Conservation (phyloP, 441 rosid species). For the Gossypium aridum region DNA sequence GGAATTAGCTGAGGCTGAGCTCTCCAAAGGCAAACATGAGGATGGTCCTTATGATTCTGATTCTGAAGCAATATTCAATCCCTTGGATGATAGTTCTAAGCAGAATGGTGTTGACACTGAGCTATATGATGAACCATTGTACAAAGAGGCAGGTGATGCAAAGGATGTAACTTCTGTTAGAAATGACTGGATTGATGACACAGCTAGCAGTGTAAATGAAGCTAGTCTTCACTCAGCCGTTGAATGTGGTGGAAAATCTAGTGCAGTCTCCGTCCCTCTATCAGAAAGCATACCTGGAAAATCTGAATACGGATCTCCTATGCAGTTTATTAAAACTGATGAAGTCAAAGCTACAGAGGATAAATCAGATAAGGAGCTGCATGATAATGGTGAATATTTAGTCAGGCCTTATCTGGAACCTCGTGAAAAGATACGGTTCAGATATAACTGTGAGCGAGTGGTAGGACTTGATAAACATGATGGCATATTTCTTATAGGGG, state of each 20-base stretch:
- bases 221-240: slow-evolving; percentile 89
- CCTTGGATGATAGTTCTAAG: slow-evolving; percentile 36
- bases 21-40: slow-evolving; percentile 47
- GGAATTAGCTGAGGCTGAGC: slow-evolving; percentile 68
- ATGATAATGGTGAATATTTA: slow-evolving; percentile 95
- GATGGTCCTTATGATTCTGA: slow-evolving; percentile 50
- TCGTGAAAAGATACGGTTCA: slow-evolving; percentile 83
- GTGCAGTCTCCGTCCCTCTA: slow-evolving; percentile 65
- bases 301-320: slow-evolving; percentile 80
- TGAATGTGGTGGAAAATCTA: slow-evolving; percentile 86
- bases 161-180: slow-evolving; percentile 35
- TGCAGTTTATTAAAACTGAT: slow-evolving; percentile 64
- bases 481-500: slow-evolving; percentile 97
- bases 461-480: slow-evolving; percentile 99
- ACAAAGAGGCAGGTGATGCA: slow-evolving; percentile 28
- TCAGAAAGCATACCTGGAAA: slow-evolving; percentile 70
- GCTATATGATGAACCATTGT: slow-evolving; percentile 39
- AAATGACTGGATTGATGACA: slow-evolving; percentile 67
- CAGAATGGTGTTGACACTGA: slow-evolving; percentile 35
- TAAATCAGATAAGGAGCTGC: slow-evolving; percentile 79
- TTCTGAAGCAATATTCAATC: slow-evolving; percentile 43
- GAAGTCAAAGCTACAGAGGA: slow-evolving; percentile 60
- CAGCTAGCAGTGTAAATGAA: slow-evolving; percentile 61
- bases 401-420: slow-evolving; percentile 98
- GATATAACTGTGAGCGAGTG: slow-evolving; percentile 96